phyloP scores from a whole-genome alignment of 2,329 filamentous ascomycete species.

The Ascochyta rabiei region DNA sequence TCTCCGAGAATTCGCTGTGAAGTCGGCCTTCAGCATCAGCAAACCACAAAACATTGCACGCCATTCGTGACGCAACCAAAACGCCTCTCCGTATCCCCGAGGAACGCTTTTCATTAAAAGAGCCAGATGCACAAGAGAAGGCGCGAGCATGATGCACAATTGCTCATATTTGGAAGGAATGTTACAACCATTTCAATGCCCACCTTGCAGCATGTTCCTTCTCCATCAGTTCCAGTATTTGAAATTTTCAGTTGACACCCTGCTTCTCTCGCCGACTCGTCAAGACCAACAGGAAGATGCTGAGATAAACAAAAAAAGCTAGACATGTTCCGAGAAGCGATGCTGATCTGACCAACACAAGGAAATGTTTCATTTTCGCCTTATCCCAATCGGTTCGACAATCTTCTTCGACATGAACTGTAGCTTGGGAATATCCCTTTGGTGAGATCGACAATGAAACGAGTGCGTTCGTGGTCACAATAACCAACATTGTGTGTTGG shows the following conservation, averaged over 20 bases:
- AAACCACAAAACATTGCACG: neutral
- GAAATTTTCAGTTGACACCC: slow-evolving; percentile 18
- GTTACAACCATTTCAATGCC: slow-evolving; percentile 18
- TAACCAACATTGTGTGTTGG: slow-evolving; percentile 38
- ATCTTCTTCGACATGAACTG: slow-evolving; percentile 39
- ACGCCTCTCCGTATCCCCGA: neutral
- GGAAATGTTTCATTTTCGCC: slow-evolving; percentile 33
- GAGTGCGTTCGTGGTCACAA: slow-evolving; percentile 33
- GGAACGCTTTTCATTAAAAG: neutral
- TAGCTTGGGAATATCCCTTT: slow-evolving; percentile 43
- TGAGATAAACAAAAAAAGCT: slow-evolving; percentile 43
- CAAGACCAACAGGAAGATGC: slow-evolving; percentile 25
- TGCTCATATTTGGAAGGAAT: slow-evolving; percentile 20
- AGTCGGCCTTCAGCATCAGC: slow-evolving; percentile 3
- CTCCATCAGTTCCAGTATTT: slow-evolving; percentile 24
- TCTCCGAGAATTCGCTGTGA: slow-evolving; percentile 18
- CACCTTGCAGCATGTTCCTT: slow-evolving; percentile 24
- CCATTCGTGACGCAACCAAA: neutral
- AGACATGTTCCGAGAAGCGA: slow-evolving; percentile 33
- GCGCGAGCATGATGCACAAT: neutral
- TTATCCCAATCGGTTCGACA: slow-evolving; percentile 41
- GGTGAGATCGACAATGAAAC: slow-evolving; percentile 39
- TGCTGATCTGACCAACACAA: slow-evolving; percentile 32
- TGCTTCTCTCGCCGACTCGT: slow-evolving; percentile 23
- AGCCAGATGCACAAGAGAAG: neutral